Percentiles rank a stretch among this genome's conserved stretches.
Conservation (phyloP, 2,329 filamentous ascomycete species). For the Diaporthe sp. region DNA sequence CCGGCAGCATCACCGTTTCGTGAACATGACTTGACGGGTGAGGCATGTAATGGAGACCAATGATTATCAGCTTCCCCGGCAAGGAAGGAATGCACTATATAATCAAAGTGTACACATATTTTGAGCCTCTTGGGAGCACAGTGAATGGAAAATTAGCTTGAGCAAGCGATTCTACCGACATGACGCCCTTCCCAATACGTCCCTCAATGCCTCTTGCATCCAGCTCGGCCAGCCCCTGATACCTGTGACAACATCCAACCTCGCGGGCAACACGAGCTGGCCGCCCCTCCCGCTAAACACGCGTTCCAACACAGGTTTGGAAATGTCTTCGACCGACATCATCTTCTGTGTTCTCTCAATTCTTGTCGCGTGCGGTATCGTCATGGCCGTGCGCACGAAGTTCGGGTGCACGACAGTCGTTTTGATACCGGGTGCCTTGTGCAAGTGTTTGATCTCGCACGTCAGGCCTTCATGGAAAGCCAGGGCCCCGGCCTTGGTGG, state of each 20-base stretch:
- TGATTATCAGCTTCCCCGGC: background rate
- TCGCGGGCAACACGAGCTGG: conserved; percentile 60
- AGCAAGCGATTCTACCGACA: background rate
- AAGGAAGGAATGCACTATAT: background rate
- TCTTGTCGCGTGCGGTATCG: conserved; percentile 51
- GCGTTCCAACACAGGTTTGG: conserved; percentile 63
- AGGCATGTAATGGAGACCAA: too few species aligned
- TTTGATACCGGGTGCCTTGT: conserved; percentile 67
- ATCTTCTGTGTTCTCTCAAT: conserved; percentile 49
- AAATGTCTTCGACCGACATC: conserved; percentile 57
- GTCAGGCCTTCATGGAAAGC: conserved; percentile 70
- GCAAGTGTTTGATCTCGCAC: conserved; percentile 61
- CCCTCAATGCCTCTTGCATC: conserved; percentile 52
- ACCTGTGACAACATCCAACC: conserved; percentile 45
- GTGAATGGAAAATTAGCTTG: too few species aligned
- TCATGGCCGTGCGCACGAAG: conserved; percentile 65
- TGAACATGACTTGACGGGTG: background rate
- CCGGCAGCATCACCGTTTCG: conserved; percentile 48
- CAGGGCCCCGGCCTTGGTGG: conserved; percentile 69
- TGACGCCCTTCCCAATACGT: conserved; percentile 39
- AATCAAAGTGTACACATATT: background rate
- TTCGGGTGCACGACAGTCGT: conserved; percentile 63
- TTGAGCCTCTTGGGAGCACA: background rate
- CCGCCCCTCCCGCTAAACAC: conserved; percentile 63
- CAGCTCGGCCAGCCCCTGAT: conserved; percentile 59